Conservation (phyloP, 495 filamentous ascomycete species). For the Podospora australis region DNA sequence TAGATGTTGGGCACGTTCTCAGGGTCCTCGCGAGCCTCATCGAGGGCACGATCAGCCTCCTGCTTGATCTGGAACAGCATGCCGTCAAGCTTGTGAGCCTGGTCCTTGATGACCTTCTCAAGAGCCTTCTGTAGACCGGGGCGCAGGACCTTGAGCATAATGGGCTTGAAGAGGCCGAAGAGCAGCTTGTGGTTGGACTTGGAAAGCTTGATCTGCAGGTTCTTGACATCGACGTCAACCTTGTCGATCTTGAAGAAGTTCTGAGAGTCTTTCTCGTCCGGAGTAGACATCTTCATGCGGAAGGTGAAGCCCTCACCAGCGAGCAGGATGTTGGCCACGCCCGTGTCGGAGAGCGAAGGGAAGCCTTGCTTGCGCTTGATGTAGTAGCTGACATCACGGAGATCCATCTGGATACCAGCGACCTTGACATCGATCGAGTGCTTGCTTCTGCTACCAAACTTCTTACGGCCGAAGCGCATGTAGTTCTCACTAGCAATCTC, state of each 20-base stretch:
- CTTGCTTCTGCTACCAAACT: slow-evolving; percentile 60
- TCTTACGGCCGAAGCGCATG: slow-evolving; percentile 91
- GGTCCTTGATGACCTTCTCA: slow-evolving; percentile 79
- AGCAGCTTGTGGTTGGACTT: slow-evolving; percentile 91
- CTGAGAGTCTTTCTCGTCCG: slow-evolving; percentile 66
- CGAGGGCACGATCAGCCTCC: slow-evolving; percentile 68
- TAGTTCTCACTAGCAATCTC: slow-evolving; percentile 92
- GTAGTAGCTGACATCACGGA: slow-evolving; percentile 88
- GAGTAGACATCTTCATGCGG: slow-evolving; percentile 81
- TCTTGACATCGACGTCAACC: slow-evolving; percentile 74
- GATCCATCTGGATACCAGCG: slow-evolving; percentile 83
- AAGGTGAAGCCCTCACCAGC: slow-evolving; percentile 85
- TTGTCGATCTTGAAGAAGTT: slow-evolving; percentile 93
- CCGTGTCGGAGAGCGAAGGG: slow-evolving; percentile 80
- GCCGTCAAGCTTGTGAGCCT: slow-evolving; percentile 63
- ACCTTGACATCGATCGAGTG: slow-evolving; percentile 79
- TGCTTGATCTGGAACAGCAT: slow-evolving; percentile 68
- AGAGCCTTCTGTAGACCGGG: slow-evolving; percentile 80
- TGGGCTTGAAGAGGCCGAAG: slow-evolving; percentile 80
- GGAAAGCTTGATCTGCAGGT: slow-evolving; percentile 84
- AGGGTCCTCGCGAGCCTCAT: slow-evolving; percentile 62
- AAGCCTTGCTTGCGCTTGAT: slow-evolving; percentile 95
- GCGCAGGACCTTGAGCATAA: slow-evolving; percentile 75
- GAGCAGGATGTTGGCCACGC: slow-evolving; percentile 85
- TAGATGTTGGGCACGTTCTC: slow-evolving; percentile 81